phyloP scores from a whole-genome alignment of 192 early-diverging fungal species.

The Coemansia sp. region DNA sequence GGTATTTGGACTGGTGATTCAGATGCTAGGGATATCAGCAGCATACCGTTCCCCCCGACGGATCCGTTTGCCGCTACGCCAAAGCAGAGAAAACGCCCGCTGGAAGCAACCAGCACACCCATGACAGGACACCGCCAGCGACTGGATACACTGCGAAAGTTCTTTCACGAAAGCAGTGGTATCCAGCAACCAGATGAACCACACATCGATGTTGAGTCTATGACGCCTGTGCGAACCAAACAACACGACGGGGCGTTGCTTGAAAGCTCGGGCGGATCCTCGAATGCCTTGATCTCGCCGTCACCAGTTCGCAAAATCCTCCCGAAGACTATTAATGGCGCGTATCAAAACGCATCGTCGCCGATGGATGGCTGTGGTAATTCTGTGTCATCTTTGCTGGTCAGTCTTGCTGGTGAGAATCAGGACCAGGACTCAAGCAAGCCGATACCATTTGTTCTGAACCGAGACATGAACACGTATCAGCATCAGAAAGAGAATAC shows the following conservation, averaged over 20 bases:
- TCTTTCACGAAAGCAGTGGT: constrained; percentile 14
- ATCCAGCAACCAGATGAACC: background rate
- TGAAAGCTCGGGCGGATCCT: constrained; percentile 5
- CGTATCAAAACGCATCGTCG: background rate
- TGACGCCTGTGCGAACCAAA: constrained; percentile 4
- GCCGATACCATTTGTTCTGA: constrained; percentile 26
- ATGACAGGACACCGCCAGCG: constrained; percentile 25
- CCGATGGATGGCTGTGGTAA: constrained; percentile 1
- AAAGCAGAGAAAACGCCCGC: constrained; percentile 11
- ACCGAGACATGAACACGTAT: constrained; percentile 9
- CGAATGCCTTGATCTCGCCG: constrained; percentile 24
- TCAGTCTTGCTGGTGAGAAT: constrained; percentile 7
- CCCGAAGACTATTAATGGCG: background rate
- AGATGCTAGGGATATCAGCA: background rate
- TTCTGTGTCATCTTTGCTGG: constrained; percentile 18
- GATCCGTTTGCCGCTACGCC: constrained; percentile 26
- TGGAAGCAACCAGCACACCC: background rate
- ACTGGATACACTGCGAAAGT: constrained; percentile 33
- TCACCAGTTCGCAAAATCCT: constrained; percentile 15
- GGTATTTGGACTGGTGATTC: background rate
- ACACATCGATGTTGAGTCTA: background rate
- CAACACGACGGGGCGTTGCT: constrained; percentile 12
- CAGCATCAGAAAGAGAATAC: constrained; percentile 3
- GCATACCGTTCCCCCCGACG: background rate
- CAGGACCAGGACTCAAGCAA: constrained; percentile 15